These are phyloP conservation scores for Reutealis trisperma DNA, from an alignment of 345 rosid species.

Conservation along the genomic window DNA sequence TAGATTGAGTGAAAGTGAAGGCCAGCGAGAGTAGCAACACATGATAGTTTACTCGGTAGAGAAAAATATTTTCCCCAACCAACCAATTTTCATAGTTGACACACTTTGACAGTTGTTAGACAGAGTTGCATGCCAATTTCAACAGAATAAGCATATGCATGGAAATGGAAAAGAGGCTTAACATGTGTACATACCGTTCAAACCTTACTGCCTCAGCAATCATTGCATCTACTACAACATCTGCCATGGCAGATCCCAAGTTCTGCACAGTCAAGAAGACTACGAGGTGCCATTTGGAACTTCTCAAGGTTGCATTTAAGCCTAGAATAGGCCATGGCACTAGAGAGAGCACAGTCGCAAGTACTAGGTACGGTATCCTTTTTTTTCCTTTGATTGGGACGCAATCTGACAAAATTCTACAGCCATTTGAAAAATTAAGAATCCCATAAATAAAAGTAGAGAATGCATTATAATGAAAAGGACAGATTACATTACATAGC, in stretches of 20 bases:
- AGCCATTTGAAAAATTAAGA: slow-evolving; percentile 7
- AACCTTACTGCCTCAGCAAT: slow-evolving; percentile 87
- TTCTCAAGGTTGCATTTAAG: slow-evolving; percentile 50
- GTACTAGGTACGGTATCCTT: slow-evolving; percentile 79
- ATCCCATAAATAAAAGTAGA: slow-evolving; percentile 7
- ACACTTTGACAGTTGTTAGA: background rate
- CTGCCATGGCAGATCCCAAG: slow-evolving; percentile 94
- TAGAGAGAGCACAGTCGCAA: slow-evolving; percentile 75
- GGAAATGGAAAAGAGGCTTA: background rate
- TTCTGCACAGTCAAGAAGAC: slow-evolving; percentile 80
- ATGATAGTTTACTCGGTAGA: background rate
- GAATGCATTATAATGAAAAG: background rate
- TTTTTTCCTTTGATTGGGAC: slow-evolving; percentile 83
- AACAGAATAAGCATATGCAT: background rate
- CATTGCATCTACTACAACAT: slow-evolving; percentile 97
- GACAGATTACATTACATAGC: background rate
- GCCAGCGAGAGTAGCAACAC: background rate
- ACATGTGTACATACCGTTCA: slow-evolving; percentile 51
- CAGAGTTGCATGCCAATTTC: background rate
- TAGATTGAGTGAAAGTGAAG: background rate
- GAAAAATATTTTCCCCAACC: background rate
- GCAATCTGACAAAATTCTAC: slow-evolving; percentile 91
- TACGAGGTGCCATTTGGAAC: slow-evolving; percentile 60
- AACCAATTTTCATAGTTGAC: background rate
- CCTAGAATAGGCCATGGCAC: slow-evolving; percentile 90